These are phyloP conservation scores for Cladophialophora bantiana DNA, from an alignment of 2,329 filamentous ascomycete species.

Conservation along the genomic window DNA sequence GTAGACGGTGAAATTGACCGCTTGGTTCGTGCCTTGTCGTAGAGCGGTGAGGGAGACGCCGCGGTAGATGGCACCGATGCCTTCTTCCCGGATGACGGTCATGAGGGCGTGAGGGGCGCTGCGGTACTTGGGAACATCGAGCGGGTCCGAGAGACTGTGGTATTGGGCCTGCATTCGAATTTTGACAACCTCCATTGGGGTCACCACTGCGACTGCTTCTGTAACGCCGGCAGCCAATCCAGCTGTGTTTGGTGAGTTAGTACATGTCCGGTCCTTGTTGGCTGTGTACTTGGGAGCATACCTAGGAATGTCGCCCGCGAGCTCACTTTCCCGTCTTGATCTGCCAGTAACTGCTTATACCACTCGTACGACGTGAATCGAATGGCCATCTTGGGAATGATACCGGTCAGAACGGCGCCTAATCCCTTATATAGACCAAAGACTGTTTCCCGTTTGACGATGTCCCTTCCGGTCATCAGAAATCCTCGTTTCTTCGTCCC, in stretches of 20 bases:
- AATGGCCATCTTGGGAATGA: conserved; percentile 99
- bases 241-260: conserved; percentile 57
- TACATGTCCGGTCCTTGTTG: background rate
- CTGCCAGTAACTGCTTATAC: conserved; percentile 84
- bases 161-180: conserved; percentile 97
- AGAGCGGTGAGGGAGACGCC: conserved; percentile 93
- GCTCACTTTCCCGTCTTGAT: conserved; percentile 71
- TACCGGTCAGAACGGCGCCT: conserved; percentile 94
- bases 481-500: conserved; percentile 87
- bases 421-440: conserved; percentile 96
- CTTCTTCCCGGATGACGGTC: conserved; percentile 92
- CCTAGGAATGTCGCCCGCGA: conserved; percentile 75
- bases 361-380: conserved; percentile 96
- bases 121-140: conserved; percentile 95
- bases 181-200: conserved; percentile 99
- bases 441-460: conserved; percentile 87
- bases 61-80: conserved; percentile 83
- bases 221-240: conserved; percentile 93
- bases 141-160: conserved; percentile 95
- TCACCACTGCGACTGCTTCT: conserved; percentile 94
- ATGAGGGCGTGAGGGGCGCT: conserved; percentile 85
- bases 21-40: conserved; percentile 95
- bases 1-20: conserved; percentile 98
- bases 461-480: conserved; percentile 81
- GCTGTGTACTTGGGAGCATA: conserved; percentile 48